A percentile compares a stretch with the other conserved stretches of the same genome.
Evolutionary conservation across 371 early-diverging fungal genomes (phyloP).

Genomic region (Apophysomyces ossiformis): DNA sequence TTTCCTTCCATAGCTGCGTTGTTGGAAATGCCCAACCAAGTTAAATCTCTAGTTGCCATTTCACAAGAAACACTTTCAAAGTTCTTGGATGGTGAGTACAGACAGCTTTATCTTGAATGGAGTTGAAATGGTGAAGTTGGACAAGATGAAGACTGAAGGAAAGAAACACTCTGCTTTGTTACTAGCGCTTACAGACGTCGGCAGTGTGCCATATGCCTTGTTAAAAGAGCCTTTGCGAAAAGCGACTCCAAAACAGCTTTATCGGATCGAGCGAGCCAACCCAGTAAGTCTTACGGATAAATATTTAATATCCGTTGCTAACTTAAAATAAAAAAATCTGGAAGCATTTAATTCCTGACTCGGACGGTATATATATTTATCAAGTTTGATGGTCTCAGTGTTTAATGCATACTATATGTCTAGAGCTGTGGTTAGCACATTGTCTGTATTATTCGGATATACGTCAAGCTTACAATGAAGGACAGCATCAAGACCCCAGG

Average conservation of each 20-base stretch:
- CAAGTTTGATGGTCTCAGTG: not conserved
- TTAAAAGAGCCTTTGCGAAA: conserved; percentile 32
- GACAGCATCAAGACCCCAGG: conserved; percentile 29
- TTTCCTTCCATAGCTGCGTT: not conserved
- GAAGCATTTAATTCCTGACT: conserved; percentile 40
- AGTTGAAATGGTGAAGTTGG: not conserved
- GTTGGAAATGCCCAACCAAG: conserved; percentile 29
- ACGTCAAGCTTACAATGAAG: conserved; percentile 35
- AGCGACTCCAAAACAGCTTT: conserved; percentile 47
- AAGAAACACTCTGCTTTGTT: not conserved
- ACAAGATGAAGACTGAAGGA: not conserved
- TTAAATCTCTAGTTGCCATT: conserved; percentile 41
- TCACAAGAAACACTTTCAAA: conserved; percentile 44
- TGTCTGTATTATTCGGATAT: conserved; percentile 38
- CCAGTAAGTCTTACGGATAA: conserved; percentile 33
- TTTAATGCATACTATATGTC: not conserved
- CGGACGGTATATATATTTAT: conserved; percentile 33
- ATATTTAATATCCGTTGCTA: conserved; percentile 2
- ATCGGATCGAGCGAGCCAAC: conserved; percentile 43
- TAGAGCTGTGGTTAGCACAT: conserved; percentile 50
- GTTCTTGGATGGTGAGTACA: conserved; percentile 41
- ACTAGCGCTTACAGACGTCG: conserved; percentile 39
- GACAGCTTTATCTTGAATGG: not conserved
- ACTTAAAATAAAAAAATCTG: not conserved
- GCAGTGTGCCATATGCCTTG: conserved; percentile 40